These are phyloP conservation scores for Posidonia australis DNA, from an alignment of 106 monocot genomes.

Conservation along the genomic window DNA sequence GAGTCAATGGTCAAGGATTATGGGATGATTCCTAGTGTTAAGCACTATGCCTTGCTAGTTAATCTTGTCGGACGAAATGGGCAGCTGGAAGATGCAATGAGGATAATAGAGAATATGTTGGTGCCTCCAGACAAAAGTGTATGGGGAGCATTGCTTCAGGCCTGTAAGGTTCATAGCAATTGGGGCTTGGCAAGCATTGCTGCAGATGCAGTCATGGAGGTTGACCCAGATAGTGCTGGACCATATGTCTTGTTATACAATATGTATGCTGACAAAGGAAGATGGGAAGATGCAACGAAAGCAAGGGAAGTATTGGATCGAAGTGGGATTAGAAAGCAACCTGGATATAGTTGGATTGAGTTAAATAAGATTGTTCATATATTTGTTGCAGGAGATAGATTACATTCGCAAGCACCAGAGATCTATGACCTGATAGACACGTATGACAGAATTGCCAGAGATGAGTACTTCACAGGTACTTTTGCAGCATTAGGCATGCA, in stretches of 20 bases:
- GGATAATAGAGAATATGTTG: slow-evolving; percentile 46
- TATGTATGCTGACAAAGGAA: slow-evolving; percentile 57
- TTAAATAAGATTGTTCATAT: slow-evolving; percentile 38
- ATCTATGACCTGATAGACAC: slow-evolving; percentile 44
- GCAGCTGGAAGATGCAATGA: slow-evolving; percentile 58
- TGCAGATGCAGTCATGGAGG: slow-evolving; percentile 37
- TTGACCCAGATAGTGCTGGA: slow-evolving; percentile 63
- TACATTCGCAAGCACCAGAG: slow-evolving; percentile 45
- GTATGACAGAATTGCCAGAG: slow-evolving; percentile 33
- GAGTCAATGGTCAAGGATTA: slow-evolving; percentile 63
- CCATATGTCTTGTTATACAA: slow-evolving; percentile 73
- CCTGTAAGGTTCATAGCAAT: slow-evolving; percentile 55
- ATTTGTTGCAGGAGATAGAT: slow-evolving; percentile 65
- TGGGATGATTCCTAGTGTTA: slow-evolving; percentile 34
- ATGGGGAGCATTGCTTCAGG: slow-evolving; percentile 88
- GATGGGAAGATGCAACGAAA: slow-evolving; percentile 52
- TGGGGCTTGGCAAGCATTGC: slow-evolving; percentile 38
- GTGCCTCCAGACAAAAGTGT: slow-evolving; percentile 55
- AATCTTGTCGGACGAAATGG: slow-evolving; percentile 74
- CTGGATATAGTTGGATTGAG: slow-evolving; percentile 92
- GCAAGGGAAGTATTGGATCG: slow-evolving; percentile 55
- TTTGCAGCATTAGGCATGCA: background rate
- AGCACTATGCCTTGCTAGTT: slow-evolving; percentile 85
- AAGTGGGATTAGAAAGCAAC: slow-evolving; percentile 44
- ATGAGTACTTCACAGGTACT: slow-evolving; percentile 6